Evolutionary conservation across 192 early-diverging fungal genomes (phyloP), one percentile per base, ranked within the genome.

Genomic region (Umbelopsis sp.): DNA sequence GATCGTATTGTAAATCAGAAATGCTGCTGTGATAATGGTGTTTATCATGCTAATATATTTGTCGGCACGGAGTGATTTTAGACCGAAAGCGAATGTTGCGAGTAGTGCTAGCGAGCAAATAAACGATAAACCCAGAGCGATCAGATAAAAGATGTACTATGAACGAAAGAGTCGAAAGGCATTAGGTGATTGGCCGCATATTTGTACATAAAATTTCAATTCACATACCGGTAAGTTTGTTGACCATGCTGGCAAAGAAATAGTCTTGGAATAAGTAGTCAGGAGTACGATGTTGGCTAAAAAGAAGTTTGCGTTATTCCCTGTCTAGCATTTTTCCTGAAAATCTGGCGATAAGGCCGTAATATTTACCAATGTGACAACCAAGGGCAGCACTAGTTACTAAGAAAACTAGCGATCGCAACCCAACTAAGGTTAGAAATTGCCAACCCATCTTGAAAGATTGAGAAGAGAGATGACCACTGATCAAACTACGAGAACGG

Each of bases 1-100:
- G 56, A 62, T 36, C 12, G 56, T 62, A 26, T 62, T 62, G 56
- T 62, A 62, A 34, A 62, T 62, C 56, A 62, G 34, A 62, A 62
- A 29, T 32, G 29, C 56, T 0, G 56, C 56, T 20, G 34, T 17
- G 4, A 62, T n/a, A 36, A 62, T 36, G 0, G 56, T 62, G 26
- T 62, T 62, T 26, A 62, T 14, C 6, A 62, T 62, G 5, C 56
- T 26, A 17, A 62, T 6, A 2, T 20, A 20, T 20, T 62, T 62
- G 5, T 62, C 56, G 12, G 25, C 56, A 4, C 26, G 26, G n/a
- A 62, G 26, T 62, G 56, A 34, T 31, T 62, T 62, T 17, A 34
- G 8, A 3, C 56, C 12, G 14, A 26, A 22, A 17, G 31, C 31
- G 31, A 26, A 29, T 20, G 20, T 29, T 20, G 17, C 17, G 16